Base-by-base conservation (phyloP, 2,329 filamentous ascomycete species). In the Fusarium equiseti region DNA sequence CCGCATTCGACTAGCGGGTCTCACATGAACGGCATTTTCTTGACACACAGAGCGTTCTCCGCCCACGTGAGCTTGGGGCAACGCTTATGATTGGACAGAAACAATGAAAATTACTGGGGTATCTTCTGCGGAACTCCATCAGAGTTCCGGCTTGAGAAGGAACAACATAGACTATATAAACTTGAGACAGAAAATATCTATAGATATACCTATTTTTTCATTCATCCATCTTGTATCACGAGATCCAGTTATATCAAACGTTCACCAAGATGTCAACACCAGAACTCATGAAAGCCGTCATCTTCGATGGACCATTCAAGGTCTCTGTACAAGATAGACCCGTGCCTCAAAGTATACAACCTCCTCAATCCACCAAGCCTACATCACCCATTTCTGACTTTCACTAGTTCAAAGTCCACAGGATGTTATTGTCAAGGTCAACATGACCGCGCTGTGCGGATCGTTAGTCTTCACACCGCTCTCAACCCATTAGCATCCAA, bases 371-470 rank as follows among this genome's bases (percentile, higher is more conserved):
- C 10, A 11, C 10, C 2, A n/a, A n/a, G 0, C 2, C 10, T 38
- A 6, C 3, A 9, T 1, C 16, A 15, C 5, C 12, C 2, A 6
- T 18, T 1, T 6, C 76, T 63, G 67, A 50, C 24, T 40, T 2
- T 5, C 18, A 48, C 49, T 43, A 88, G 85, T 97, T 68, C 85
- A 90, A 73, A 85, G 91, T 61, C 84, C 88, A 7, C 87, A 86
- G 54, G 95, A 97, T 78, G 87, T 95, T 58, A 90, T 97, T 71
- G 88, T 97, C 75, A 95, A 93, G 78, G 93, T 97, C 20, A 87
- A 89, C 63, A 92, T 92, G 75, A 92, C 94, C n/a, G 95, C 93
- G 10, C 85, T 98, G 27, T 98, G 95, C 78, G 95, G 95, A 78
- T 95, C 92, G 93, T n/a, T n/a, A n/a, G n/a, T n/a, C n/a, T n/a